Evolutionary conservation across 805 yeast species (phyloP), one percentile per base, ranked within the genome.

Genomic region (Cephaloascus fragrans): DNA sequence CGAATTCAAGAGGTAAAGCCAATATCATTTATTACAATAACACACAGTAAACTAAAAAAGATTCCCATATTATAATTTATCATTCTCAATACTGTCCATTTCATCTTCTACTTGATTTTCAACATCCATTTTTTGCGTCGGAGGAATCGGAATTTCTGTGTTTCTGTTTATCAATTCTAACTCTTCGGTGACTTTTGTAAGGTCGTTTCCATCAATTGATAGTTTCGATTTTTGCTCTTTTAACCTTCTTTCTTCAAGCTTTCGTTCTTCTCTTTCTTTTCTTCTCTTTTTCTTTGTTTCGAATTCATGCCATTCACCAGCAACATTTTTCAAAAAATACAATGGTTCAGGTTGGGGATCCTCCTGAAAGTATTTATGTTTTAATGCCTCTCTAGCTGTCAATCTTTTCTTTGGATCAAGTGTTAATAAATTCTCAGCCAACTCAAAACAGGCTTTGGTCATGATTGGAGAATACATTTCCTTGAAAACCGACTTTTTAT

Each of bases 301-400:
- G 57, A 83, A 90, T 54, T 90, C 98, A 55, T 90, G 98, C 93
- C 97, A 90, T 57, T 94, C 97, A 3, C 93, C 94, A 40, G 67
- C 64, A 20, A 79, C 58, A n/a, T 68, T 67, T 20, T 68, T 62
- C 46, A 82, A 65, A 39, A 78, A 69, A 9, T 62, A 56, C 31
- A 86, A 64, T 4, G 79, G 77, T 44, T 72, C 78, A 1, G 84
- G 80, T 26, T 49, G 46, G 0, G 96, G 96, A 4, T 74, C 80
- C 36, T 77, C 82, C 3, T 56, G 55, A 51, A 90, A 93, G 60
- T 85, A 93, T 2, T 62, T 64, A 55, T 86, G 86, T 28, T 65
- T 50, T 26, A 93, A 67, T 0, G 96, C 95, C 26, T 74, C 71
- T 1, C 58, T 57, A 0, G 97, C 94, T 0, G 79, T 69, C 3